Evolutionary conservation across 371 early-diverging fungal species (phyloP), one percentile per base, ranked within the genome.

Genomic region (Fennellomyces sp.): DNA sequence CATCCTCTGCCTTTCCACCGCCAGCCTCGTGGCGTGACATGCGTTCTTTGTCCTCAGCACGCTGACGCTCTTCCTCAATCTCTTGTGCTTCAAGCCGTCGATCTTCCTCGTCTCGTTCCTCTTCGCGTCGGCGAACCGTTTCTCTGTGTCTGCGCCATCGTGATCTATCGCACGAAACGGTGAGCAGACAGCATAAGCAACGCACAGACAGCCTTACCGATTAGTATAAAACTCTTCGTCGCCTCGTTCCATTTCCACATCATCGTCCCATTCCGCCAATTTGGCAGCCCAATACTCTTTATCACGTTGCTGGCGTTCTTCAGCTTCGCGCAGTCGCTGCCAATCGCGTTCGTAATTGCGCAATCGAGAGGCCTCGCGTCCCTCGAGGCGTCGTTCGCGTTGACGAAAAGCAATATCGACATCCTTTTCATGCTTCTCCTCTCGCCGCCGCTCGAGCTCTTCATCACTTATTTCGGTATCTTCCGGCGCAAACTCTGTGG

Each of bases 251-350:
- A 69, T 69, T 63, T 91, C 91, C 1, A 75, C 68, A 48, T 91
- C 90, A 65, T 93, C 95, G 60, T 93, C 87, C 82, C 83, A 94
- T 35, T 88, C 84, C 5, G 83, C 80, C 36, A 90, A 75, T 27
- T 80, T 72, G 28, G 69, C 67, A 21, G 70, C 65, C 78, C 85
- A 76, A 29, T 73, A 68, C 33, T 84, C 87, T 36, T 76, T 75
- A 19, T 83, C 75, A 28, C 70, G 68, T 36, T 58, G 63, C 33
- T 78, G 61, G 36, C 83, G 69, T 52, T 78, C 74, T 6, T 73
- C 78, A 49, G 76, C 63, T 17, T 85, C 87, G 28, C 69, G 66
- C 19, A 86, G 87, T 21, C 83, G 70, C 8, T 66, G 59, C 23
- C 69, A 51, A 54, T 86, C 80, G 10, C 78, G 69, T 54, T 89